A percentile compares a stretch with the other conserved stretches of the same genome.
phyloP scores from a whole-genome alignment of 257 asterid species.

The Salvia hispanica region DNA sequence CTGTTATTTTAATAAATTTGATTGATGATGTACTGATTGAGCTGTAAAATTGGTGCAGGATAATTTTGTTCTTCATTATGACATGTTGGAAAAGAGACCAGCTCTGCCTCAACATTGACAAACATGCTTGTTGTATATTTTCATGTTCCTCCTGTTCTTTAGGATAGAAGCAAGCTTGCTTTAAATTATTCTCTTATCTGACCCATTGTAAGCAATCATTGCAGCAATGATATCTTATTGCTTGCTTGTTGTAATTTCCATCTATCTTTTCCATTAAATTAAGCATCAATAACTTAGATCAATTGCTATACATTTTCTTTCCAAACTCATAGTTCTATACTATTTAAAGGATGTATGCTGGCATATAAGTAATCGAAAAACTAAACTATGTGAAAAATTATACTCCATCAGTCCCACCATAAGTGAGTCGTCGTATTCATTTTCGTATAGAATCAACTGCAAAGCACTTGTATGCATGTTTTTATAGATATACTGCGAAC shows the following conservation, averaged over 20 bases:
- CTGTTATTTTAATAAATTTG: not conserved
- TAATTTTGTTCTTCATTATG: constrained; percentile 84
- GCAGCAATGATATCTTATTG: constrained; percentile 40
- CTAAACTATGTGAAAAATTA: no score
- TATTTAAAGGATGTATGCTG: constrained; percentile 9
- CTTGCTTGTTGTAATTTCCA: constrained; percentile 32
- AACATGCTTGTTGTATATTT: constrained; percentile 39
- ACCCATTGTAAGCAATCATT: constrained; percentile 41
- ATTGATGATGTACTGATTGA: constrained; percentile 13
- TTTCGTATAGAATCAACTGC: no score
- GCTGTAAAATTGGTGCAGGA: constrained; percentile 62
- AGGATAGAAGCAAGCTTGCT: constrained; percentile 42
- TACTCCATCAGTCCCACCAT: no score
- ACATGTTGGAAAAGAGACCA: constrained; percentile 85
- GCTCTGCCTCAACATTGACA: constrained; percentile 71
- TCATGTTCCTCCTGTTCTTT: constrained; percentile 43
- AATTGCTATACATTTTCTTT: constrained; percentile 16
- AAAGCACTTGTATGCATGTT: no score
- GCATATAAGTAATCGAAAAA: constrained; percentile 2
- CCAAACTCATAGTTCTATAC: not conserved
- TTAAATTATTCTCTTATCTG: constrained; percentile 27
- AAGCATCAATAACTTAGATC: constrained; percentile 23
- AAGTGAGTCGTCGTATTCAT: no score
- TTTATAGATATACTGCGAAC: no score
- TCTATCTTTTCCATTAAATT: constrained; percentile 37